These are phyloP conservation scores for Cardiosporidium cionae DNA, from an alignment of 169 alveolate species.

Conservation along the genomic window DNA sequence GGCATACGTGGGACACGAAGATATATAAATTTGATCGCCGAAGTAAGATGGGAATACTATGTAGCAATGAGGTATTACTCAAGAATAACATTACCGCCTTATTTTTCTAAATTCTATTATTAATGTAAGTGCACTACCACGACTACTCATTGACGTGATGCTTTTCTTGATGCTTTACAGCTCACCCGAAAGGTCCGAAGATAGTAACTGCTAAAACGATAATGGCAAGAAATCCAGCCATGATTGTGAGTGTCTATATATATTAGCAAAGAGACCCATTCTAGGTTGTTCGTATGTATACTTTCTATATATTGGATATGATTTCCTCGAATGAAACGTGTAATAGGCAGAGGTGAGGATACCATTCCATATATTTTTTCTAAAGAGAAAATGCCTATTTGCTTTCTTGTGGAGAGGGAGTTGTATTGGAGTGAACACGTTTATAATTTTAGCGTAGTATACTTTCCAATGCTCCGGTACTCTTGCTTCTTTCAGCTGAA, in stretches of 20 bases:
- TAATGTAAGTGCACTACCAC: neutral
- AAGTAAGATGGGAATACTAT: no score
- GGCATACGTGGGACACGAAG: slow-evolving; percentile 84
- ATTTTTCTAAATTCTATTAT: no score
- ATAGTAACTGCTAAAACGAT: slow-evolving; percentile 75
- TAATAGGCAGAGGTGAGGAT: neutral
- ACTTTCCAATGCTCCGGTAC: no score
- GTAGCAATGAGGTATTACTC: no score
- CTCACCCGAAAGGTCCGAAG: slow-evolving; percentile 72
- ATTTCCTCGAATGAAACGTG: neutral
- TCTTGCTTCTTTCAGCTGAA: slow-evolving; percentile 39
- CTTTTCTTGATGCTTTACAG: slow-evolving; percentile 24
- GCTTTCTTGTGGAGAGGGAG: no score
- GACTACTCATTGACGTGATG: neutral
- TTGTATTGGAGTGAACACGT: no score
- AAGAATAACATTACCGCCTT: no score
- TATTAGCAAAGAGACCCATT: no score
- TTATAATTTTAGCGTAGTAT: no score
- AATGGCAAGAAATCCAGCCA: slow-evolving; percentile 76
- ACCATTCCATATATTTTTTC: neutral
- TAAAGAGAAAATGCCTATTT: neutral
- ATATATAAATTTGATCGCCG: slow-evolving; percentile 67
- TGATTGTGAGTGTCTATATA: slow-evolving; percentile 48
- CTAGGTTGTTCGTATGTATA: neutral
- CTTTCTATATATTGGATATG: neutral